These are phyloP conservation scores for Linnemannia elongata DNA, from an alignment of 192 early-diverging fungal species.

Conservation along the genomic window DNA sequence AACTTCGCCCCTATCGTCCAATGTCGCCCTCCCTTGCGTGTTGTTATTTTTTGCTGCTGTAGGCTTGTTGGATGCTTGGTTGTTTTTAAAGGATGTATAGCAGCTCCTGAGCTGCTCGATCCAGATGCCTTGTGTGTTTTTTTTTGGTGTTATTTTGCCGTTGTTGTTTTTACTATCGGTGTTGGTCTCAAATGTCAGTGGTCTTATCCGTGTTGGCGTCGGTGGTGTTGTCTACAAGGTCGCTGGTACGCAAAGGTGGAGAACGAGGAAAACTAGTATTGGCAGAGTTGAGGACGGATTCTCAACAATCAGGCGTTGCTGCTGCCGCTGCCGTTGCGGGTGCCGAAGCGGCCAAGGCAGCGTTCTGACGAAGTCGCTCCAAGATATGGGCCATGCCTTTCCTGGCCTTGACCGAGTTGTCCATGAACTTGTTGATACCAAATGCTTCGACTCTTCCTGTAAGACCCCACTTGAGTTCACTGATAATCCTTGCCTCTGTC, in stretches of 20 bases:
- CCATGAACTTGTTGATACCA: constrained; percentile 87
- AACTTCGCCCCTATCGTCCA: neutral
- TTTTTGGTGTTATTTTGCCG: neutral
- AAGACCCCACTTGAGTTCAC: constrained; percentile 88
- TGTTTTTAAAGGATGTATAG: neutral
- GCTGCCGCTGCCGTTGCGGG: constrained; percentile 17
- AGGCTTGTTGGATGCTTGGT: neutral
- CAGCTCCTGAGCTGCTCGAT: neutral
- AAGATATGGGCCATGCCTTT: constrained; percentile 67
- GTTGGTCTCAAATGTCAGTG: neutral
- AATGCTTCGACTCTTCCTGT: constrained; percentile 89
- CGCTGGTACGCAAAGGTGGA: neutral
- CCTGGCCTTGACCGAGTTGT: constrained; percentile 76
- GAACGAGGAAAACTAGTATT: neutral
- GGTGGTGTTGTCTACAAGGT: neutral
- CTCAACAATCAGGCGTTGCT: constrained; percentile 28
- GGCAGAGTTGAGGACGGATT: neutral
- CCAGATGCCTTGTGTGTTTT: neutral
- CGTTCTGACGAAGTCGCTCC: constrained; percentile 64
- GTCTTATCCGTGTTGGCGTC: neutral
- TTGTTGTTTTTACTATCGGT: neutral
- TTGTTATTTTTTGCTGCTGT: neutral
- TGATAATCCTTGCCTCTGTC: constrained; percentile 89
- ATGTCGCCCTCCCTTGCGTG: neutral
- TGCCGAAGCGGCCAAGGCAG: constrained; percentile 22